Percentiles rank a stretch among this genome's conserved stretches.
These are phyloP conservation scores for Saccharomyces hybrid DNA, from an alignment of 1,139 yeast genomes.

Conservation along the genomic window DNA sequence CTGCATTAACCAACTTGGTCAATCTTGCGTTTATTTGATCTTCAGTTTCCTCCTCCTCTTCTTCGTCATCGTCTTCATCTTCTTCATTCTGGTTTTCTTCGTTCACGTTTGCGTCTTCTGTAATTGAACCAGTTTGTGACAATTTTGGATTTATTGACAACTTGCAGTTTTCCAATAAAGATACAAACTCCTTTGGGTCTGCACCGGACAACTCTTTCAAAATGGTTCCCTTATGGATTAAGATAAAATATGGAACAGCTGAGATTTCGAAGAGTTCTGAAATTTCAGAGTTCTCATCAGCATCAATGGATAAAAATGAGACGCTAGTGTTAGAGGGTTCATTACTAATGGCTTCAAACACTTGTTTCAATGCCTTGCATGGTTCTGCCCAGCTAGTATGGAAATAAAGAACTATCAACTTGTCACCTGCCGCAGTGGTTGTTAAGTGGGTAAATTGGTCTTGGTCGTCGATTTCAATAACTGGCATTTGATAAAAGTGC, in stretches of 20 bases:
- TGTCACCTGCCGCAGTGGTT: conserved; percentile 49
- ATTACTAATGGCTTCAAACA: conserved; percentile 39
- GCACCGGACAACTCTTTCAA: conserved; percentile 91
- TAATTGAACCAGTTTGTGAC: not conserved
- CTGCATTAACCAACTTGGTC: conserved; percentile 79
- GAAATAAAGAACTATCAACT: conserved; percentile 75
- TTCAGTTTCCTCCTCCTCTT: conserved; percentile 62
- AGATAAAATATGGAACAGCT: conserved; percentile 90
- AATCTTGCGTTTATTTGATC: conserved; percentile 78
- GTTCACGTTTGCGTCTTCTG: not conserved
- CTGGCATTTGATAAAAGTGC: conserved; percentile 45
- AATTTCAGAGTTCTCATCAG: conserved; percentile 83
- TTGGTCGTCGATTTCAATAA: conserved; percentile 68
- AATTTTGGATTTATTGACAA: conserved; percentile 2
- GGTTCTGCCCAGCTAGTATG: conserved; percentile 98
- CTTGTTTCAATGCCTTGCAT: conserved; percentile 46
- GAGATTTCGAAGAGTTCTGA: conserved; percentile 87
- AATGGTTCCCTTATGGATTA: conserved; percentile 77
- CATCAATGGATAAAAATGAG: conserved; percentile 71
- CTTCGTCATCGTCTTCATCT: conserved; percentile 21
- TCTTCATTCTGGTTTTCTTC: conserved; percentile 4
- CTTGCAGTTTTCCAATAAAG: conserved; percentile 53
- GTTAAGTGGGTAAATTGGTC: conserved; percentile 82
- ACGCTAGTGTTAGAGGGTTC: conserved; percentile 34
- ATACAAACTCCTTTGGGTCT: conserved; percentile 87